Conservation (phyloP, 2,329 filamentous ascomycete genomes). For the Microdochium bolleyi region DNA sequence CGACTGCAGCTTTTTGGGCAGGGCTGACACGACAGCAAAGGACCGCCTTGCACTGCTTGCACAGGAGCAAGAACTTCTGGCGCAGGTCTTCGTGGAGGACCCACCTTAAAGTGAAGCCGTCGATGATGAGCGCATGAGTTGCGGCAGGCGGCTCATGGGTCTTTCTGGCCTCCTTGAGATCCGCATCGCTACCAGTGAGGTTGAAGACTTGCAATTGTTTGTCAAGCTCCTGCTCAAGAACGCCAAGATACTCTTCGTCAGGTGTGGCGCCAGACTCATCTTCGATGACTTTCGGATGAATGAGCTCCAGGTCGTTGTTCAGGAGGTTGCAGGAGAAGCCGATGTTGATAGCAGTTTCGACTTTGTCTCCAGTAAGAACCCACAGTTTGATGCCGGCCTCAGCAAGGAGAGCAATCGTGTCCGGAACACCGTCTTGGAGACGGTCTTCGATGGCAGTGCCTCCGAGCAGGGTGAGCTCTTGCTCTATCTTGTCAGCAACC, state of each 20-base stretch:
- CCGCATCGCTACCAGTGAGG: constrained; percentile 77
- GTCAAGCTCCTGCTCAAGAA: constrained; percentile 65
- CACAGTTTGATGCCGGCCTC: constrained; percentile 96
- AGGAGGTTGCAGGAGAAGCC: constrained; percentile 97
- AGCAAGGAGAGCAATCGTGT: constrained; percentile 85
- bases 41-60: constrained; percentile 95
- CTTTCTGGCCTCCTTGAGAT: constrained; percentile 68
- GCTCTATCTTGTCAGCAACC: constrained; percentile 84
- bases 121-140: constrained; percentile 89
- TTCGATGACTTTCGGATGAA: constrained; percentile 80
- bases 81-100: constrained; percentile 75
- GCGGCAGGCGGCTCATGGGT: constrained; percentile 80
- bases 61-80: constrained; percentile 89
- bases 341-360: constrained; percentile 99
- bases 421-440: constrained; percentile 91
- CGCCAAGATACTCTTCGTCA: constrained; percentile 42
- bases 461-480: constrained; percentile 77
- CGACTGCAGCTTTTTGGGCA: constrained; percentile 94
- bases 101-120: constrained; percentile 86
- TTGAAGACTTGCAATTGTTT: constrained; percentile 64
- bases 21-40: constrained; percentile 96
- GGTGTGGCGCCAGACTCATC: constrained; percentile 46
- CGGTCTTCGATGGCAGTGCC: constrained; percentile 97
- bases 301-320: constrained; percentile 95
- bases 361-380: constrained; percentile 97